Evolutionary conservation across 129 eudicot genomes (phyloP), one percentile per base, ranked within the genome.

Genomic region (Tagetes erecta): DNA sequence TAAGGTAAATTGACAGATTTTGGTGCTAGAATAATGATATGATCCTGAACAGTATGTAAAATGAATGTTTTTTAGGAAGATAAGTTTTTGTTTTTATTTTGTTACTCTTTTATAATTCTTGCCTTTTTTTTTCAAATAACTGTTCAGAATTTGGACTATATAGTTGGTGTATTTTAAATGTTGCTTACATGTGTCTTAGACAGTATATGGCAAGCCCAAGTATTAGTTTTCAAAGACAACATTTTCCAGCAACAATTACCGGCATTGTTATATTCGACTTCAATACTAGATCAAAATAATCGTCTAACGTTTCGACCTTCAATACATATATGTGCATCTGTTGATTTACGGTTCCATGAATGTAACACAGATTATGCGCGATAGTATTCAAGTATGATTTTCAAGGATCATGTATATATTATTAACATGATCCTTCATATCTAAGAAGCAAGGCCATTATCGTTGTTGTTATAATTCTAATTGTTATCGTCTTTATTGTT

Each of bases 341-440:
- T 20, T 27, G 59, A 20, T 53, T 9, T 56, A 7, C 27, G 10
- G 37, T 56, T 20, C 5, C 39, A 58, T 34, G 40, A 33, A 59
- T 10, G 41, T 34, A 34, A 9, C n/a, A 10, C 3, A 59, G 3
- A 10, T 7, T 59, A 58, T 33, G 65, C 40, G 33, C 3, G 14
- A 33, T 0, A 58, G 7, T 9, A 33, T 3, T 58, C 8, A 33
- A 58, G 64, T 58, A 58, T 86, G 89, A 6, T 52, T 89, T 63
- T 86, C 89, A 88, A 89, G 72, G 91, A 85, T 64, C 87, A 87
- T 80, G 92, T 20, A 20, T 20, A 20, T 20, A 20, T 20, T 20
- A 20, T 20, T 20, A 20, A 20, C 27, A 20, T 20, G 27, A 20
- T 20, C 27, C 27, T 20, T 20, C 27, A 20, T 20, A 20, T 20